These are phyloP conservation scores for Polychaeton citri DNA, from an alignment of 2,329 filamentous ascomycete species.

Conservation along the genomic window DNA sequence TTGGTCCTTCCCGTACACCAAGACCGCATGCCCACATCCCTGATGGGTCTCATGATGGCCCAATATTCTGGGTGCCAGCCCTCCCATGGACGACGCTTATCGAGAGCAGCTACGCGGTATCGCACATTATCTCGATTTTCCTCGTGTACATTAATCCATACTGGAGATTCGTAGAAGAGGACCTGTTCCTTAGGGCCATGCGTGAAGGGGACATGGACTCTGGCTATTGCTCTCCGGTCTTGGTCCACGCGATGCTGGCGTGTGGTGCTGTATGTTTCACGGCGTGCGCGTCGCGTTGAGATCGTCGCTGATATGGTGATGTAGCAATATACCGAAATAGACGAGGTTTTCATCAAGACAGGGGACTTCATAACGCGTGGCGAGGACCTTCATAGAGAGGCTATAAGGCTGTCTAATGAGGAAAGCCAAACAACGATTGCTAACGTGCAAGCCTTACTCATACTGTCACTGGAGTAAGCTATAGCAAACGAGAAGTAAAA, in stretches of 20 bases:
- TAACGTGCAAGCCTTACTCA: conserved; percentile 1
- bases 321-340: conserved; percentile 5
- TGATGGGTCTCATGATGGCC: conserved; percentile 1
- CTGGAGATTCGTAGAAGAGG: conserved; percentile 20
- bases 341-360: conserved; percentile 2
- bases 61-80: conserved; percentile 13
- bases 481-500: not conserved
- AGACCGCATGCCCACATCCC: not conserved
- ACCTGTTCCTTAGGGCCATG: conserved; percentile 24
- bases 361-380: conserved; percentile 5
- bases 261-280: conserved; percentile 1
- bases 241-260: conserved; percentile 24
- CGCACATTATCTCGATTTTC: conserved; percentile 18
- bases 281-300: not conserved
- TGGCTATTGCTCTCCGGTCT: conserved; percentile 22
- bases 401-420: conserved; percentile 5
- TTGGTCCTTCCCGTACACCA: not conserved
- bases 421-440: conserved; percentile 1
- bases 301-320: not conserved
- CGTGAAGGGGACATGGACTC: conserved; percentile 13
- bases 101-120: conserved; percentile 16
- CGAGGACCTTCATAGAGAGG: conserved; percentile 5
- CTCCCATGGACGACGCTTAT: conserved; percentile 18
- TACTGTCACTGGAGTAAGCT: conserved; percentile 1
- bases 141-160: conserved; percentile 11